Conservation (phyloP, 1,284 basidiomycete species). For the Cutaneotrichosporon mucoides region DNA sequence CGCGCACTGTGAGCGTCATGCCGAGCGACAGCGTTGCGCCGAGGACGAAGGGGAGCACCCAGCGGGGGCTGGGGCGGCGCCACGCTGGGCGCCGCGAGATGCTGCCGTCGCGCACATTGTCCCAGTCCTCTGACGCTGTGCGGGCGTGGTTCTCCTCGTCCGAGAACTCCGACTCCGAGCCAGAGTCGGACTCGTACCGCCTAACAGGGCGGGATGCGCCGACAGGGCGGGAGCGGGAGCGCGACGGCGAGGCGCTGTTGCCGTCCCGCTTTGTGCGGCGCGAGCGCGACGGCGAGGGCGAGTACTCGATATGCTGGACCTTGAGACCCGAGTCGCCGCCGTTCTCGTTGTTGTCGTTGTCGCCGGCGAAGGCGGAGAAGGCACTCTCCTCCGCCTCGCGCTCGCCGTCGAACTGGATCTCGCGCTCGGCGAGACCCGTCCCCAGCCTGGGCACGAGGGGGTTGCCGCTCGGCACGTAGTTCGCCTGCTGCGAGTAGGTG, state of each 20-base stretch:
- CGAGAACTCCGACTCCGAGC: no score
- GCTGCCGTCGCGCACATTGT: conserved; percentile 27
- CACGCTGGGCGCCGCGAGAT: conserved; percentile 33
- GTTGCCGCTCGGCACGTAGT: conserved; percentile 22
- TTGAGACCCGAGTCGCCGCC: background rate
- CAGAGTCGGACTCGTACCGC: background rate
- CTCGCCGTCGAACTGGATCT: background rate
- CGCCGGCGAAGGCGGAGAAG: no score
- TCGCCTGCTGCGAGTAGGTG: conserved; percentile 23
- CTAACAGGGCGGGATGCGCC: background rate
- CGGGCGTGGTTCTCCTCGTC: background rate
- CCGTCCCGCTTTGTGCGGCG: background rate
- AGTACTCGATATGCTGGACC: background rate
- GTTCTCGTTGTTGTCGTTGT: background rate
- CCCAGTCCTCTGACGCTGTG: conserved; percentile 14
- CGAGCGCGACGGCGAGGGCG: background rate
- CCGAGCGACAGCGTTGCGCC: conserved; percentile 36
- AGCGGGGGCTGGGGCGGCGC: conserved; percentile 37
- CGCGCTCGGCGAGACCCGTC: conserved; percentile 2
- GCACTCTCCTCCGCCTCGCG: background rate
- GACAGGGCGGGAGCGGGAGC: background rate
- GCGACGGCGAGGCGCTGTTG: no score
- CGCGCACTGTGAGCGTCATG: conserved; percentile 39
- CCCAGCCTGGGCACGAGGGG: background rate
- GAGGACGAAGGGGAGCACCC: conserved; percentile 44